Evolutionary conservation across 2,329 filamentous ascomycete species (phyloP).

Genomic region (Sporothrix protearum): DNA sequence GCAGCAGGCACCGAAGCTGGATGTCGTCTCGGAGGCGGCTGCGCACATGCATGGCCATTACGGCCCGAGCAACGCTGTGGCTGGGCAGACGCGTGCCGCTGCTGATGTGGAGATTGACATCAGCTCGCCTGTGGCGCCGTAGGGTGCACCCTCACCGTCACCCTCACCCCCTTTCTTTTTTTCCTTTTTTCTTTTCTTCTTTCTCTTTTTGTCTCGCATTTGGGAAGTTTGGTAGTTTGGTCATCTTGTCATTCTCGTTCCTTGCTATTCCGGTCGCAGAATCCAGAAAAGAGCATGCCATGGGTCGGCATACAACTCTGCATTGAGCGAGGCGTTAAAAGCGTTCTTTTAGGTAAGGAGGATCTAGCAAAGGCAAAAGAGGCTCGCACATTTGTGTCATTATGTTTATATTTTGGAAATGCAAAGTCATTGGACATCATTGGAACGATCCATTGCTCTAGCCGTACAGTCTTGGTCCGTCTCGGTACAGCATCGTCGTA

Average conservation of each 20-base stretch:
- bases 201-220: not conserved
- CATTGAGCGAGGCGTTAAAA: slow-evolving; percentile 12
- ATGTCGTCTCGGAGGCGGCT: slow-evolving; percentile 41
- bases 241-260: not conserved
- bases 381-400: not conserved
- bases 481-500: not conserved
- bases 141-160: not conserved
- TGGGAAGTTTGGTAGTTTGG: no score
- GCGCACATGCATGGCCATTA: slow-evolving; percentile 48
- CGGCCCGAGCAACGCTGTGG: slow-evolving; percentile 40
- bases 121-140: slow-evolving; percentile 22
- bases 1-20: slow-evolving; percentile 30
- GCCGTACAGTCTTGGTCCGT: not conserved
- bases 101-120: slow-evolving; percentile 16
- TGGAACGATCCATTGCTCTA: not conserved
- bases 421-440: not conserved
- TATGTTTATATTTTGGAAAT: not conserved
- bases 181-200: not conserved
- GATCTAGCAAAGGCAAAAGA: not conserved
- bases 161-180: no score
- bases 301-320: not conserved
- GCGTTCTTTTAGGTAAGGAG: not conserved
- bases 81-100: slow-evolving; percentile 42
- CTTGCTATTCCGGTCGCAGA: not conserved
- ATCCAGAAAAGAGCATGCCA: not conserved